Conservation (phyloP, 1,284 basidiomycete species). For the Cutaneotrichosporon dermatis region DNA sequence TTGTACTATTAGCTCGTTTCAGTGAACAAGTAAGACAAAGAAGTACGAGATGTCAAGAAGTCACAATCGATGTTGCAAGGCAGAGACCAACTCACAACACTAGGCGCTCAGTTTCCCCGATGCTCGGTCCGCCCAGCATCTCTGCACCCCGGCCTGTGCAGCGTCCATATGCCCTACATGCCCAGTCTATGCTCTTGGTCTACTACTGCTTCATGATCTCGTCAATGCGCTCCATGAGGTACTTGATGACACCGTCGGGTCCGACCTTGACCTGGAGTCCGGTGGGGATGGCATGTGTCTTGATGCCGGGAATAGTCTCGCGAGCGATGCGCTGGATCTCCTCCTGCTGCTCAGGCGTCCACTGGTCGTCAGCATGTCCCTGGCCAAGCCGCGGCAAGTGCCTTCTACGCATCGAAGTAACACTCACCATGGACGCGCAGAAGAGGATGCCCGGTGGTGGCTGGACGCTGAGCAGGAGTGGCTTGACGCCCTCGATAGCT, state of each 20-base stretch:
- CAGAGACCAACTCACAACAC: no score
- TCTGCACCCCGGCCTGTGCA: no score
- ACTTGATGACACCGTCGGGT: slow-evolving; percentile 41
- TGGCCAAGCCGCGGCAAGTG: no score
- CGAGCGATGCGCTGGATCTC: slow-evolving; percentile 43
- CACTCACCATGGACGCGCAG: slow-evolving; percentile 41
- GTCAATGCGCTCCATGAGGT: slow-evolving; percentile 43
- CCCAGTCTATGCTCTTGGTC: neutral
- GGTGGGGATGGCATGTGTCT: slow-evolving; percentile 44
- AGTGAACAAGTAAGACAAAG: no score
- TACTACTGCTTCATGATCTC: slow-evolving; percentile 31
- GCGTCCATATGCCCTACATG: no score
- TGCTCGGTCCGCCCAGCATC: no score
- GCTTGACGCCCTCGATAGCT: slow-evolving; percentile 43
- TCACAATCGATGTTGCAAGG: no score
- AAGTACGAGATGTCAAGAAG: no score
- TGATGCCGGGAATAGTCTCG: slow-evolving; percentile 44
- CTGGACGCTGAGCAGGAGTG: slow-evolving; percentile 32
- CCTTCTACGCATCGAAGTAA: no score
- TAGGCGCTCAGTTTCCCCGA: no score
- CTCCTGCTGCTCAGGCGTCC: slow-evolving; percentile 47
- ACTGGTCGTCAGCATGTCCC: slow-evolving; percentile 22
- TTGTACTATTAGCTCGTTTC: no score
- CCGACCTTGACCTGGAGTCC: slow-evolving; percentile 45
- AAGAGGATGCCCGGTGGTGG: slow-evolving; percentile 43